These are phyloP conservation scores for Acacia confusa DNA, from an alignment of 306 rosid species.

Conservation along the genomic window DNA sequence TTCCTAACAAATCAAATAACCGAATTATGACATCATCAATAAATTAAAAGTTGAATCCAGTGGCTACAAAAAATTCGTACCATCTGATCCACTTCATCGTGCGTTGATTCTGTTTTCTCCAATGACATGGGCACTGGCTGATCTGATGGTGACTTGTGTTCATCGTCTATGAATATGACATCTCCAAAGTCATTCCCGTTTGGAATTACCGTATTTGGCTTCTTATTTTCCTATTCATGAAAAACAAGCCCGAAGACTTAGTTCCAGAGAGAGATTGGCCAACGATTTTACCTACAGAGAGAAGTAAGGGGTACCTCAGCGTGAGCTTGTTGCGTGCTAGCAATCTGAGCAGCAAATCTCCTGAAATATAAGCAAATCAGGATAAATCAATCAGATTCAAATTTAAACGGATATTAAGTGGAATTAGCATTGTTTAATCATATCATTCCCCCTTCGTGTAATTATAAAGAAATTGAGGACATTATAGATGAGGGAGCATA, in stretches of 20 bases:
- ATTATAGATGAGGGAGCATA: not conserved
- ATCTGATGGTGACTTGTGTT: slow-evolving; percentile 51
- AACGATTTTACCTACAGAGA: slow-evolving; percentile 7
- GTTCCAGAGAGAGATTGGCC: not conserved
- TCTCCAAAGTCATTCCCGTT: slow-evolving; percentile 62
- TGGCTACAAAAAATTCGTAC: slow-evolving; percentile 38
- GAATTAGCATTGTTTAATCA: not conserved
- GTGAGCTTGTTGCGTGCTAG: slow-evolving; percentile 46
- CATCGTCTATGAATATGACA: slow-evolving; percentile 76
- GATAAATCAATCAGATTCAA: slow-evolving; percentile 23
- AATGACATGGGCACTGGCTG: slow-evolving; percentile 90
- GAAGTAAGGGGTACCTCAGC: slow-evolving; percentile 49
- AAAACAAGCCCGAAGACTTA: slow-evolving; percentile 31
- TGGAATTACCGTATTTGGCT: slow-evolving; percentile 34
- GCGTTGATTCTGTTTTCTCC: slow-evolving; percentile 47
- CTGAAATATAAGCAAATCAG: slow-evolving; percentile 14
- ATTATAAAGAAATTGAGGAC: not conserved
- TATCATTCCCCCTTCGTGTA: not conserved
- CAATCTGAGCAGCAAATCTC: slow-evolving; percentile 68
- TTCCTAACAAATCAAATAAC: slow-evolving; percentile 38
- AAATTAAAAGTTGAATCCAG: slow-evolving; percentile 6
- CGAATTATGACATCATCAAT: slow-evolving; percentile 3
- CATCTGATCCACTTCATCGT: slow-evolving; percentile 56
- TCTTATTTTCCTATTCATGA: slow-evolving; percentile 53
- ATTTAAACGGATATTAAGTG: not conserved